A percentile compares a stretch with the other conserved stretches of the same genome.
These are phyloP conservation scores for Mortierella antarctica DNA, from an alignment of 192 early-diverging fungal genomes.

Conservation along the genomic window DNA sequence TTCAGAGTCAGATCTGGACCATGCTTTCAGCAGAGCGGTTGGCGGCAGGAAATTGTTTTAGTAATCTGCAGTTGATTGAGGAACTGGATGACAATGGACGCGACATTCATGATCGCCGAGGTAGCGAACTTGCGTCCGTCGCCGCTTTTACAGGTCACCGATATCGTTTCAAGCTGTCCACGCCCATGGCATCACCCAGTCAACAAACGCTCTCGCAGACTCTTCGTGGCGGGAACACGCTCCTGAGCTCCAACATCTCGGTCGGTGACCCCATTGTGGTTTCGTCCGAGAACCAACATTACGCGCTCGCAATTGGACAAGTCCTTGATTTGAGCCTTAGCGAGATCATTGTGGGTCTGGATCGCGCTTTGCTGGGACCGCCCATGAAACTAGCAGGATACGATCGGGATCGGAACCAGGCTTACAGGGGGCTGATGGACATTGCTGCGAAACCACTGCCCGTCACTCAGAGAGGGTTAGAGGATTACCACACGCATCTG, in stretches of 20 bases:
- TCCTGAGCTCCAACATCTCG: constrained; percentile 61
- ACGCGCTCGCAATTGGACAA: constrained; percentile 82
- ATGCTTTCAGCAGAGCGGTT: constrained; percentile 64
- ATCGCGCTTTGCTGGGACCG: constrained; percentile 73
- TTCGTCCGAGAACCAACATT: constrained; percentile 78
- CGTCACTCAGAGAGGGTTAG: neutral
- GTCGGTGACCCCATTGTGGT: constrained; percentile 86
- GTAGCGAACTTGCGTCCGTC: neutral
- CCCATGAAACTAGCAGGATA: constrained; percentile 67
- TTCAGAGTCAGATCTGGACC: constrained; percentile 78
- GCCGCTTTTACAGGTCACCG: constrained; percentile 16
- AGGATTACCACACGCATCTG: constrained; percentile 35
- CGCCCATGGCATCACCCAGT: neutral
- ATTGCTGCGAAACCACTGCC: neutral
- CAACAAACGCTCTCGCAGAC: constrained; percentile 33
- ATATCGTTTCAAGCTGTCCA: constrained; percentile 25
- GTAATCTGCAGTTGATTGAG: constrained; percentile 23
- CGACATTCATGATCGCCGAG: neutral
- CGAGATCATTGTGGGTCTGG: constrained; percentile 66
- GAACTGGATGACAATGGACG: constrained; percentile 2
- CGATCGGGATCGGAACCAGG: constrained; percentile 68
- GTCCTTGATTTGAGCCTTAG: constrained; percentile 64
- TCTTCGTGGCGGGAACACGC: constrained; percentile 20
- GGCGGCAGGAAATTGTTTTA: constrained; percentile 39
- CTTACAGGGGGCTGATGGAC: constrained; percentile 56